These are phyloP conservation scores for Neurospora tetraspora DNA, from an alignment of 495 filamentous ascomycete genomes.

Conservation along the genomic window DNA sequence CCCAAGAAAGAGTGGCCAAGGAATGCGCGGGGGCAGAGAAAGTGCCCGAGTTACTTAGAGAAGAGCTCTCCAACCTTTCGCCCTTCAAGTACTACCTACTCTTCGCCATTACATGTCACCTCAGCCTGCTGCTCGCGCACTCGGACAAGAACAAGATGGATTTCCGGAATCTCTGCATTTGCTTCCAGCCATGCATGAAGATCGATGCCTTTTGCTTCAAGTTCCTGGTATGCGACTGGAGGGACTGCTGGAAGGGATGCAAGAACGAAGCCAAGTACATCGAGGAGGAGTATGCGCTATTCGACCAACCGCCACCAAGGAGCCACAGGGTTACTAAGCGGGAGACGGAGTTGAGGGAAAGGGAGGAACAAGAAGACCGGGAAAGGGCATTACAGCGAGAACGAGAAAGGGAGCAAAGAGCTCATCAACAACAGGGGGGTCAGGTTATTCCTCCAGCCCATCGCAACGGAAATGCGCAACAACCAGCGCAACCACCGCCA, in stretches of 20 bases:
- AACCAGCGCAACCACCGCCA: constrained; percentile 16
- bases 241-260: constrained; percentile 90
- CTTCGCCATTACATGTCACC: constrained; percentile 89
- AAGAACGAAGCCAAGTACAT: constrained; percentile 77
- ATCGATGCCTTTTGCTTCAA: constrained; percentile 87
- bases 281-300: constrained; percentile 57
- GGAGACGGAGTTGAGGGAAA: constrained; percentile 1
- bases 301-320: constrained; percentile 40
- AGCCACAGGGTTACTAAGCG: constrained; percentile 9
- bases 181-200: constrained; percentile 89
- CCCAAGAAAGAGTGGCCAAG: constrained; percentile 62
- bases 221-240: constrained; percentile 85
- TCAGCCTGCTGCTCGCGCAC: constrained; percentile 76
- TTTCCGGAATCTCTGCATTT: constrained; percentile 83
- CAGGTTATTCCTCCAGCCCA: background rate
- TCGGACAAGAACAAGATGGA: constrained; percentile 91
- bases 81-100: constrained; percentile 94
- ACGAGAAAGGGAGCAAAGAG: background rate
- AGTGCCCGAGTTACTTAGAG: constrained; percentile 71
- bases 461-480: constrained; percentile 3
- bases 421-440: constrained; percentile 8
- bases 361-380: constrained; percentile 1
- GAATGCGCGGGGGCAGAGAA: constrained; percentile 65
- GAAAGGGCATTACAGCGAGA: constrained; percentile 4
- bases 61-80: constrained; percentile 80